phyloP scores from a whole-genome alignment of 176 grass and related monocot genomes.

The Ananas comosus region DNA sequence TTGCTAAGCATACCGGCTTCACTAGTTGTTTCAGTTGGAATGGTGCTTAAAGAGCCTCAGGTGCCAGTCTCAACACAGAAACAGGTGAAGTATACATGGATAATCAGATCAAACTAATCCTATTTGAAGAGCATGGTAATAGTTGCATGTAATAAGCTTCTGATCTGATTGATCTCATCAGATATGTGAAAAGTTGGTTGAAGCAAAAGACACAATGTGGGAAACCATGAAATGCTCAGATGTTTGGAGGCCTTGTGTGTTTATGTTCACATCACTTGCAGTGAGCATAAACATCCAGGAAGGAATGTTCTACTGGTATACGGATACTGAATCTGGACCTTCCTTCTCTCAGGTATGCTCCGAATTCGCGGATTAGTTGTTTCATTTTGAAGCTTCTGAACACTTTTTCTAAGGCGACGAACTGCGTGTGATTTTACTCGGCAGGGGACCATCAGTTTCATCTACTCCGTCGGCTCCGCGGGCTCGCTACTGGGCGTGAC shows the following conservation, averaged over 20 bases:
- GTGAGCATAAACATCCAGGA: slow-evolving; percentile 77
- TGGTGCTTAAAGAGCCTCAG: slow-evolving; percentile 50
- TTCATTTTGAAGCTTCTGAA: too few relatives aligned
- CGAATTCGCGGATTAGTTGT: background rate
- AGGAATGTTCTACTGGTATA: slow-evolving; percentile 98
- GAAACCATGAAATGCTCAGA: slow-evolving; percentile 47
- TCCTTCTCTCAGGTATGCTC: slow-evolving; percentile 69
- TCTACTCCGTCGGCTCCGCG: slow-evolving; percentile 64
- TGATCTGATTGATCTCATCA: slow-evolving; percentile 10
- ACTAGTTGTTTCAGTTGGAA: slow-evolving; percentile 57
- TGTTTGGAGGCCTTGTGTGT: slow-evolving; percentile 71
- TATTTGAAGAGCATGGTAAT: background rate
- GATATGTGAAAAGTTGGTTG: slow-evolving; percentile 60
- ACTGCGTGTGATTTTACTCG: slow-evolving; percentile 15
- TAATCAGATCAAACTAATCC: background rate
- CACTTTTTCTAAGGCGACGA: background rate
- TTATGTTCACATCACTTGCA: slow-evolving; percentile 54
- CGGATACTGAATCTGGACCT: slow-evolving; percentile 39
- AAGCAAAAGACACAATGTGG: slow-evolving; percentile 46
- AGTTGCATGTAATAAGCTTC: background rate
- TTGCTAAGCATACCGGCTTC: slow-evolving; percentile 53
- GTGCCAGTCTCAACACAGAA: slow-evolving; percentile 41
- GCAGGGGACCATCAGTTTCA: slow-evolving; percentile 58
- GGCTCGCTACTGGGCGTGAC: slow-evolving; percentile 73
- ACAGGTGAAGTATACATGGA: slow-evolving; percentile 33